A percentile compares a stretch with the other conserved stretches of the same genome.
Evolutionary conservation across 768 basidiomycete genomes (phyloP).

Genomic region (Pleurotus djamor): DNA sequence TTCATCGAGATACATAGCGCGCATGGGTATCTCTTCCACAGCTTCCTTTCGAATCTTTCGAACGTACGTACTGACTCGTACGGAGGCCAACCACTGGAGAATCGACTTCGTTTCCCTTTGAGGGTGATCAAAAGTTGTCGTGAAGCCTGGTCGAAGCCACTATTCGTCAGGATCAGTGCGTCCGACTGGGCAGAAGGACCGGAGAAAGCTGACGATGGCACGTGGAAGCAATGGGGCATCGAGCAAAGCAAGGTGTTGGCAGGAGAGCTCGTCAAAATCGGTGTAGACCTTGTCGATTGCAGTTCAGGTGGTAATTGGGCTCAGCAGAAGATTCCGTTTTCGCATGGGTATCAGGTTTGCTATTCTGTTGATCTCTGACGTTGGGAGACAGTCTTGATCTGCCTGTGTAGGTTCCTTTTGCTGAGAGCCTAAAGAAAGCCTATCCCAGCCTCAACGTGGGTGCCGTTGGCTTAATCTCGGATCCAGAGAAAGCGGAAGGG

Average conservation of each 20-base stretch:
- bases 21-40: constrained; percentile 66
- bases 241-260: constrained; percentile 68
- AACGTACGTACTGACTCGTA: constrained; percentile 71
- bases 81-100: constrained; percentile 68
- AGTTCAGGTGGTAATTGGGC: constrained; percentile 66
- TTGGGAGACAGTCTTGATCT: not conserved
- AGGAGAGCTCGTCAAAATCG: constrained; percentile 53
- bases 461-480: constrained; percentile 73
- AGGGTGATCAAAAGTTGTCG: constrained; percentile 53
- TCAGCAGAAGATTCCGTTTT: constrained; percentile 53
- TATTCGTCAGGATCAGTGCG: constrained; percentile 72
- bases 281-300: constrained; percentile 77
- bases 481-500: constrained; percentile 49
- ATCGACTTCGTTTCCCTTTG: constrained; percentile 68
- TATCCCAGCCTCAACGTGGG: constrained; percentile 54
- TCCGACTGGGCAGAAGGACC: constrained; percentile 62
- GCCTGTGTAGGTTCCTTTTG: constrained; percentile 56
- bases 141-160: constrained; percentile 62
- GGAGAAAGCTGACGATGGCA: constrained; percentile 52
- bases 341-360: constrained; percentile 61
- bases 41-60: constrained; percentile 72
- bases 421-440: constrained; percentile 61
- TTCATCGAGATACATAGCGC: constrained; percentile 75
- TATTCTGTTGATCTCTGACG: not conserved
- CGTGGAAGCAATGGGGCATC: constrained; percentile 72